Evolutionary conservation across 1,139 yeast species (phyloP).

Genomic region (Debaryomyces nepalensis): DNA sequence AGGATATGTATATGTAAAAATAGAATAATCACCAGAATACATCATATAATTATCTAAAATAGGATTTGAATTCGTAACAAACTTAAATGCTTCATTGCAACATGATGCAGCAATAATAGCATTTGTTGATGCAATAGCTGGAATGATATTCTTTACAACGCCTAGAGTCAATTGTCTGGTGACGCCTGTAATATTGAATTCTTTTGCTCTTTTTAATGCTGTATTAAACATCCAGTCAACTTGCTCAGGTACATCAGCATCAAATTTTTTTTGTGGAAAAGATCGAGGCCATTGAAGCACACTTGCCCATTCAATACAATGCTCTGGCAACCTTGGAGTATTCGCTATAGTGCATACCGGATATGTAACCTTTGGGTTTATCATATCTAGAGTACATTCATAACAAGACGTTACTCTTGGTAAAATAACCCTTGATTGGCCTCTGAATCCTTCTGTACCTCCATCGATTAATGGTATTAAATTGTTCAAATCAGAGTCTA

Average conservation of each 20-base stretch:
- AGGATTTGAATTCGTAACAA: constrained; percentile 71
- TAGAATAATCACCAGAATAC: constrained; percentile 80
- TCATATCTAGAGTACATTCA: constrained; percentile 85
- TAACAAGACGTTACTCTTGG: constrained; percentile 90
- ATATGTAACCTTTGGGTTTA: constrained; percentile 70
- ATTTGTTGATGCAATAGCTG: constrained; percentile 93
- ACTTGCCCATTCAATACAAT: constrained; percentile 91
- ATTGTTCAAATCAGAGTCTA: constrained; percentile 55
- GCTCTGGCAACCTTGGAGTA: constrained; percentile 92
- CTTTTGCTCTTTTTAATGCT: constrained; percentile 62
- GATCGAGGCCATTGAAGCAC: constrained; percentile 72
- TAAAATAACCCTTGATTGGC: constrained; percentile 85
- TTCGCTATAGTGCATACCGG: constrained; percentile 96
- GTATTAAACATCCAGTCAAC: constrained; percentile 65
- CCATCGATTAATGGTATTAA: constrained; percentile 90
- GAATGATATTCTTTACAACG: constrained; percentile 88
- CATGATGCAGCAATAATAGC: constrained; percentile 92
- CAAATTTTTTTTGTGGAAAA: constrained; percentile 54
- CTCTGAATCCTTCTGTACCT: constrained; percentile 94
- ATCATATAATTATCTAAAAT: constrained; percentile 80
- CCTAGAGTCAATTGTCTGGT: constrained; percentile 77
- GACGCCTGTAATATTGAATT: constrained; percentile 73
- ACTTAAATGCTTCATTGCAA: constrained; percentile 84
- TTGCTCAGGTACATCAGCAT: constrained; percentile 72
- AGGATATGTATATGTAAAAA: constrained; percentile 72